Conservation (phyloP, 345 rosid genomes). For the Rhizophora mangle region DNA sequence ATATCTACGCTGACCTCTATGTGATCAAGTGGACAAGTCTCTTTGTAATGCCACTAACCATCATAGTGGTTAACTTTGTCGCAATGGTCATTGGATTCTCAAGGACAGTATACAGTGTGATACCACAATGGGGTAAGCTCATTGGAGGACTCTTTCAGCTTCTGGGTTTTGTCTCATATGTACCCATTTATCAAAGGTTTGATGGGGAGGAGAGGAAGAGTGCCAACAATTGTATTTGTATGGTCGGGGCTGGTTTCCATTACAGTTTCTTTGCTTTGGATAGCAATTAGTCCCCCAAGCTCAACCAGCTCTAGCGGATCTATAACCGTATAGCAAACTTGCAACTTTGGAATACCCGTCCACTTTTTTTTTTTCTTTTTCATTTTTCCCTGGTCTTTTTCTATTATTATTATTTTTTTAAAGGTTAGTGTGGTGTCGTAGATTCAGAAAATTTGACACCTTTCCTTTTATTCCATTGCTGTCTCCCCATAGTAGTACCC, state of each 20-base stretch:
- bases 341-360: too few relatives aligned
- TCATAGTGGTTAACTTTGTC: conserved; percentile 60
- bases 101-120: conserved; percentile 69
- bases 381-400: too few relatives aligned
- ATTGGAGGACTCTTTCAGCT: conserved; percentile 78
- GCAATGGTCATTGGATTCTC: conserved; percentile 69
- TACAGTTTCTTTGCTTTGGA: conserved; percentile 71
- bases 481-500: too few relatives aligned
- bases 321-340: too few relatives aligned
- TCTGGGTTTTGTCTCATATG: conserved; percentile 90
- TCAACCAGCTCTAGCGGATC: too few relatives aligned
- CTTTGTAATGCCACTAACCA: conserved; percentile 76
- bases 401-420: too few relatives aligned
- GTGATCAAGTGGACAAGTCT: conserved; percentile 85
- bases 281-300: conserved; percentile 60
- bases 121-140: conserved; percentile 87
- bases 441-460: too few relatives aligned
- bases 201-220: conserved; percentile 81
- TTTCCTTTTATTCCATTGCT: too few relatives aligned
- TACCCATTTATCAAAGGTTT: conserved; percentile 78
- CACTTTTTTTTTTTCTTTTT: too few relatives aligned
- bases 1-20: conserved; percentile 71
- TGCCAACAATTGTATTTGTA: conserved; percentile 76
- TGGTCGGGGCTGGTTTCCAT: conserved; percentile 80
- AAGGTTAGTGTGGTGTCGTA: too few relatives aligned